phyloP scores from a whole-genome alignment of 169 alveolate genomes.

The Plasmodium gallinaceum region DNA sequence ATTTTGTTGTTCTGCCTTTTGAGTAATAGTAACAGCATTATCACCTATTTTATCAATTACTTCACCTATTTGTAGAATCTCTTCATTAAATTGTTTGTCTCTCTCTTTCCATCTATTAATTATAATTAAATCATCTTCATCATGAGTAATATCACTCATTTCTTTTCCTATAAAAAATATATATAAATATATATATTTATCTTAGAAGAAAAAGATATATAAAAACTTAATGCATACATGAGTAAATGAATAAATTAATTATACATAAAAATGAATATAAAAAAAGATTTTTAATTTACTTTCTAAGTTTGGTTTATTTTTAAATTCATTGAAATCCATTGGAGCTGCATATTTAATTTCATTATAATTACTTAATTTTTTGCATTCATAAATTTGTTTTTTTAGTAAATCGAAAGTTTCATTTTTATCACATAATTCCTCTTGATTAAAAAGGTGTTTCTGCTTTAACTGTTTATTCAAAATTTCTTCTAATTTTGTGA shows the following conservation, averaged over 20 bases:
- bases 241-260: no score
- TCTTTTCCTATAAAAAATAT: slow-evolving; percentile 53
- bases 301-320: slow-evolving; percentile 30
- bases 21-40: slow-evolving; percentile 40
- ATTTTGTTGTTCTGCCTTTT: slow-evolving; percentile 63
- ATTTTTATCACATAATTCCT: slow-evolving; percentile 49
- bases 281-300: slow-evolving; percentile 19
- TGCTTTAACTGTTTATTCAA: slow-evolving; percentile 44
- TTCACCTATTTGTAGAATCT: slow-evolving; percentile 85
- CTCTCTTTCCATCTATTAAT: slow-evolving; percentile 82
- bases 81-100: slow-evolving; percentile 83
- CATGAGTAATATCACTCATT: slow-evolving; percentile 73
- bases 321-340: slow-evolving; percentile 20
- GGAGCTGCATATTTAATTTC: slow-evolving; percentile 34
- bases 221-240: not conserved
- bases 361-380: slow-evolving; percentile 49
- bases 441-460: slow-evolving; percentile 18
- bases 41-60: slow-evolving; percentile 85
- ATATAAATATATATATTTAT: not conserved
- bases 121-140: slow-evolving; percentile 77
- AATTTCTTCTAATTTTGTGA: slow-evolving; percentile 54
- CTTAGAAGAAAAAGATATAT: not conserved
- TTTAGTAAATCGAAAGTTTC: slow-evolving; percentile 37
- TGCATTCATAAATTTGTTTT: slow-evolving; percentile 59
- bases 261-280: not conserved